These are phyloP conservation scores for Ophiostoma australiae DNA, from an alignment of 2,329 filamentous ascomycete species.

Conservation along the genomic window DNA sequence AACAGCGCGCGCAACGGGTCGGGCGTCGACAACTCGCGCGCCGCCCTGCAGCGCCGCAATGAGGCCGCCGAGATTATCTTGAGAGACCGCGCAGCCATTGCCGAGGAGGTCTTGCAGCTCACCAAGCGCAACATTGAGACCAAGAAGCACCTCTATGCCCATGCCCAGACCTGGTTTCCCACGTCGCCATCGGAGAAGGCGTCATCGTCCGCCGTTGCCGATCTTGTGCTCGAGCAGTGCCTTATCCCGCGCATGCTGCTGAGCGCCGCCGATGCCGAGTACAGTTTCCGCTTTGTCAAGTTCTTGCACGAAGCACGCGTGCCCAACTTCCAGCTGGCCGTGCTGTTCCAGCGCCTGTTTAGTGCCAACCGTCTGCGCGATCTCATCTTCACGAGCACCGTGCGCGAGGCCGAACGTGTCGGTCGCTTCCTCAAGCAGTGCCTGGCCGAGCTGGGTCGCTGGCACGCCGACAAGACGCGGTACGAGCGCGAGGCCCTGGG, in stretches of 20 bases:
- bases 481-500: conserved; percentile 84
- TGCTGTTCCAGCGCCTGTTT: conserved; percentile 79
- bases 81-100: conserved; percentile 63
- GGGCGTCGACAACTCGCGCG: conserved; percentile 60
- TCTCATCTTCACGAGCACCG: conserved; percentile 83
- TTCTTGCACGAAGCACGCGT: conserved; percentile 80
- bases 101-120: conserved; percentile 72
- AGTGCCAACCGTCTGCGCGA: conserved; percentile 72
- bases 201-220: conserved; percentile 58
- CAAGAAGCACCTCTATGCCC: conserved; percentile 64
- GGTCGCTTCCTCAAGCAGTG: conserved; percentile 83
- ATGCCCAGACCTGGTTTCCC: conserved; percentile 75
- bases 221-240: conserved; percentile 80
- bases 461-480: conserved; percentile 71
- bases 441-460: conserved; percentile 71
- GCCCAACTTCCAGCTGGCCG: conserved; percentile 80
- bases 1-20: conserved; percentile 45
- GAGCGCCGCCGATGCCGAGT: conserved; percentile 83
- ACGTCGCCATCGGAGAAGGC: conserved; percentile 45
- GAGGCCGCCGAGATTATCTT: conserved; percentile 64
- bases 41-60: conserved; percentile 61
- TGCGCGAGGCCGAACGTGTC: conserved; percentile 87
- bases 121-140: conserved; percentile 62
- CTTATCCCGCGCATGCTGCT: conserved; percentile 82
- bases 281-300: conserved; percentile 78